These are phyloP conservation scores for Agaricus sinodeliciosus DNA, from an alignment of 768 basidiomycete genomes.

Conservation along the genomic window DNA sequence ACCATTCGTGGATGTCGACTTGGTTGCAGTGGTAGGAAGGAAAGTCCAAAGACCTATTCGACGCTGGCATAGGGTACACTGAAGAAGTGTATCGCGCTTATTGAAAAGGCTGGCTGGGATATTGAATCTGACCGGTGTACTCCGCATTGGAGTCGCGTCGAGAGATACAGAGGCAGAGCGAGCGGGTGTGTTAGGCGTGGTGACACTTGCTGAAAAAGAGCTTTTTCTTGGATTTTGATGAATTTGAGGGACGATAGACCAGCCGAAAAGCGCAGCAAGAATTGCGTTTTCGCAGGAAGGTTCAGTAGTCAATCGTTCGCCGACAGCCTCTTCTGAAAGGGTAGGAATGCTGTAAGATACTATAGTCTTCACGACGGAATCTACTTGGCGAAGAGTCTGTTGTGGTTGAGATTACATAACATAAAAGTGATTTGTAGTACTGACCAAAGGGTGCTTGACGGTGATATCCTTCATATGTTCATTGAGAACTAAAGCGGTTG, in stretches of 20 bases:
- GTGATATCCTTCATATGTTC: conserved; percentile 44
- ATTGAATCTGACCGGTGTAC: conserved; percentile 16
- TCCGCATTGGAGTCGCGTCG: conserved; percentile 14
- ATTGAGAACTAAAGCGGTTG: conserved; percentile 46
- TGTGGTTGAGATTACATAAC: neutral
- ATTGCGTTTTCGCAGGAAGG: conserved; percentile 34
- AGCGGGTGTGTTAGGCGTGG: conserved; percentile 8
- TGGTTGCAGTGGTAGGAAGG: conserved; percentile 21
- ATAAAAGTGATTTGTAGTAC: conserved; percentile 12
- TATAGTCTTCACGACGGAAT: conserved; percentile 43
- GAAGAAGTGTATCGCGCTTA: conserved; percentile 46
- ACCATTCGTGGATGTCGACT: neutral
- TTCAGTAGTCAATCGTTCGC: conserved; percentile 14
- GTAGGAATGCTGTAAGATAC: conserved; percentile 23
- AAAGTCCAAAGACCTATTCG: conserved; percentile 78
- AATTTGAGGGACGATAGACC: conserved; percentile 34
- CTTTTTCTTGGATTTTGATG: conserved; percentile 13
- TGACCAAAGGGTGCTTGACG: conserved; percentile 70
- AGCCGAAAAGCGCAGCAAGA: conserved; percentile 44
- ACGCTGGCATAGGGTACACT: conserved; percentile 70
- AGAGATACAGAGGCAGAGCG: conserved; percentile 16
- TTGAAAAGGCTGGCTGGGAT: conserved; percentile 19
- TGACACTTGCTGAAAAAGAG: conserved; percentile 4
- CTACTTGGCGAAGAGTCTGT: conserved; percentile 54
- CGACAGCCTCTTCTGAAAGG: conserved; percentile 10